These are phyloP conservation scores for Lactifluus piperatus DNA, from an alignment of 768 basidiomycete genomes.

Conservation along the genomic window DNA sequence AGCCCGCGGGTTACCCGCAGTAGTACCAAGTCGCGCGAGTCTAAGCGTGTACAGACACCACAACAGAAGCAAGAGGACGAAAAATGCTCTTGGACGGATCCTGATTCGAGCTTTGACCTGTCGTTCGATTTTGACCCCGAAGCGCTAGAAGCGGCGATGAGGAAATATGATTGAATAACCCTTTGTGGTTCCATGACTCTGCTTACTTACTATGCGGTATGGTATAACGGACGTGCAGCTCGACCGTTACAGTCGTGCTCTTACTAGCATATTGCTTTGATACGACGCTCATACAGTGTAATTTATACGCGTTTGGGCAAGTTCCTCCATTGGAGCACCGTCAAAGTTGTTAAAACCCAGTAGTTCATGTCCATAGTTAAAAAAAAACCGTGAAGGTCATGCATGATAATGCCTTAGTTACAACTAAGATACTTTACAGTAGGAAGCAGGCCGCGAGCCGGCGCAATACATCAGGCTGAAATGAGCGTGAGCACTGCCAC, in stretches of 20 bases:
- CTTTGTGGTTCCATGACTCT: too few relatives aligned
- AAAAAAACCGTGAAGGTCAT: neutral
- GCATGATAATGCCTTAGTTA: neutral
- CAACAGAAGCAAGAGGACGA: neutral
- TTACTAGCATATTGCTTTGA: neutral
- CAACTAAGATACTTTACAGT: conserved; percentile 17
- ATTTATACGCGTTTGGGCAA: neutral
- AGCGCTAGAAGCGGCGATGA: conserved; percentile 11
- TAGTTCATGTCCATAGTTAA: neutral
- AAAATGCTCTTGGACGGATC: neutral
- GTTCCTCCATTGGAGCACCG: neutral
- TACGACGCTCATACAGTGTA: neutral
- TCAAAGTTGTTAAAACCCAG: neutral
- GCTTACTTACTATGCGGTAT: neutral
- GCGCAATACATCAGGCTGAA: conserved; percentile 6
- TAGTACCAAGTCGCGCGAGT: neutral
- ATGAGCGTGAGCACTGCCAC: conserved; percentile 2
- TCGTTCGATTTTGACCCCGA: conserved; percentile 15
- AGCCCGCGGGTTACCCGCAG: neutral
- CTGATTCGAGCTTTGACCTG: conserved; percentile 13
- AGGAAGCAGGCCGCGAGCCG: neutral
- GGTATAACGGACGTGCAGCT: neutral
- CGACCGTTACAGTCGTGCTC: neutral
- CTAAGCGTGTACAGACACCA: neutral
- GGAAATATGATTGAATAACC: neutral